These are phyloP conservation scores for Hyphodiscus hymeniophilus DNA, from an alignment of 495 filamentous ascomycete genomes.

Conservation along the genomic window DNA sequence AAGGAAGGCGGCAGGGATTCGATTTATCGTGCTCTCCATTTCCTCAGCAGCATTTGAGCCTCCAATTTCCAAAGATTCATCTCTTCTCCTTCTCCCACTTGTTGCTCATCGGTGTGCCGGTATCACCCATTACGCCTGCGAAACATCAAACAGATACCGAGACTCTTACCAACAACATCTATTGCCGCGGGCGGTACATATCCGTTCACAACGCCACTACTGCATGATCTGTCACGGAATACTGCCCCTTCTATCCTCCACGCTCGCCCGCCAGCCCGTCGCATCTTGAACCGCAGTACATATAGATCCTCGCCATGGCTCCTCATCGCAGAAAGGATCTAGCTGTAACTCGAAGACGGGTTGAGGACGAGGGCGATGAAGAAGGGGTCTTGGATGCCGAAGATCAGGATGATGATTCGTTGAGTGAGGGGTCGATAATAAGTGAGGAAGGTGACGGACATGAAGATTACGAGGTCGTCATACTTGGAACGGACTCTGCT, in stretches of 20 bases:
- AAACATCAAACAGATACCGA: slow-evolving; percentile 10
- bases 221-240: slow-evolving; percentile 24
- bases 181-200: slow-evolving; percentile 26
- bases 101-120: slow-evolving; percentile 24
- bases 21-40: slow-evolving; percentile 5
- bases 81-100: slow-evolving; percentile 21
- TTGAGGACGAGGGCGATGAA: slow-evolving; percentile 74
- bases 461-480: slow-evolving; percentile 58
- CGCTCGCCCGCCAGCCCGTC: slow-evolving; percentile 22
- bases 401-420: slow-evolving; percentile 70
- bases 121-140: slow-evolving; percentile 19
- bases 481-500: slow-evolving; percentile 49
- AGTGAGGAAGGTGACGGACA: slow-evolving; percentile 64
- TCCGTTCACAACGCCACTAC: slow-evolving; percentile 19
- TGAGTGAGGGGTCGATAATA: slow-evolving; percentile 70
- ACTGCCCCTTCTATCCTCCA: slow-evolving; percentile 21
- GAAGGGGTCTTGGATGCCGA: slow-evolving; percentile 59
- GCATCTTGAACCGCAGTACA: slow-evolving; percentile 18
- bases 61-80: slow-evolving; percentile 9
- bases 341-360: slow-evolving; percentile 65
- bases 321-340: slow-evolving; percentile 58
- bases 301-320: slow-evolving; percentile 44
- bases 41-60: slow-evolving; percentile 19
- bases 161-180: slow-evolving; percentile 13
- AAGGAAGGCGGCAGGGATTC: slow-evolving; percentile 1